Conservation (phyloP, 2,329 filamentous ascomycete genomes). For the Knoxdaviesia proteae region DNA sequence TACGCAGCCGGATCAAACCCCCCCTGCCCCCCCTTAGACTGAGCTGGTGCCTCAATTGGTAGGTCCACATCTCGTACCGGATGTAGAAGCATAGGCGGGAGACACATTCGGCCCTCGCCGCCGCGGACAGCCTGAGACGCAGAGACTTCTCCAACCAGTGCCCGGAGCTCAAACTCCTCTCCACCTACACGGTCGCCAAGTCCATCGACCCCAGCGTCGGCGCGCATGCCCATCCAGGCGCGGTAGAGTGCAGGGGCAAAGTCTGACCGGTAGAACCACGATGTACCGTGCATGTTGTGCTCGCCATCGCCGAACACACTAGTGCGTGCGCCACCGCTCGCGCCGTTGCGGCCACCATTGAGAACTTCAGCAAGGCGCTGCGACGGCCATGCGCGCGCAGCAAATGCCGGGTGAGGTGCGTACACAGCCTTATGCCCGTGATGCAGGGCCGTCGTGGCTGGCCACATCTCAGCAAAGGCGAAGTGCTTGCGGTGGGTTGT, state of each 20-base stretch:
- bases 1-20: slow-evolving; percentile 26
- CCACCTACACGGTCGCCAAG: slow-evolving; percentile 47
- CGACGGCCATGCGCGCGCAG: slow-evolving; percentile 71
- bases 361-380: slow-evolving; percentile 58
- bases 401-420: slow-evolving; percentile 71
- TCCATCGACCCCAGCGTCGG: slow-evolving; percentile 12
- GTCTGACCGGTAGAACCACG: slow-evolving; percentile 78
- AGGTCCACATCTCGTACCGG: slow-evolving; percentile 61
- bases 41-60: slow-evolving; percentile 35
- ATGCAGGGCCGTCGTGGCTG: slow-evolving; percentile 66
- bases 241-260: slow-evolving; percentile 68
- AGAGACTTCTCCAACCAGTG: slow-evolving; percentile 3
- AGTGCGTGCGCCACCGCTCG: slow-evolving; percentile 50
- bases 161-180: slow-evolving; percentile 49
- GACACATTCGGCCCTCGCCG: slow-evolving; percentile 71
- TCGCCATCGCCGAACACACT: slow-evolving; percentile 68
- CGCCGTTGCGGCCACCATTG: slow-evolving; percentile 59
- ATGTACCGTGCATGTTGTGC: slow-evolving; percentile 70
- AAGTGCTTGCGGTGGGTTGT: slow-evolving; percentile 69
- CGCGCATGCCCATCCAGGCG: slow-evolving; percentile 66
- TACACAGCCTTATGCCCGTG: slow-evolving; percentile 88
- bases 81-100: slow-evolving; percentile 77
- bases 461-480: slow-evolving; percentile 96
- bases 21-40: slow-evolving; percentile 16
- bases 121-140: slow-evolving; percentile 13